Base-by-base conservation (phyloP, 106 monocot species). In the Apostasia ramifera region DNA sequence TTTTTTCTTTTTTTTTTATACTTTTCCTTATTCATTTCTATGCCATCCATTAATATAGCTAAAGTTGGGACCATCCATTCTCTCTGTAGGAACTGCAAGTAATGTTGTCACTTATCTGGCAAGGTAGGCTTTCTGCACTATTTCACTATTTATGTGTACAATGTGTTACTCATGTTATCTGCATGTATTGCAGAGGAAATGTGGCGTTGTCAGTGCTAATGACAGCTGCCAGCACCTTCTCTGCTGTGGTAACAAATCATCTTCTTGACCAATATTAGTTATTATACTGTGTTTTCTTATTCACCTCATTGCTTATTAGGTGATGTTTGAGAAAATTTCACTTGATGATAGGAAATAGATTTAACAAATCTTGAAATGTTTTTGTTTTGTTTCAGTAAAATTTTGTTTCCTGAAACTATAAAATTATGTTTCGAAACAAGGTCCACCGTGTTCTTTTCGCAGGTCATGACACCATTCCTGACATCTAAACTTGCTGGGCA, bases 61-160 rank as follows among this genome's bases (percentile, higher is more conserved):
- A 11, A 55, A 41, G 5, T 68, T 8, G 37, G 8, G 2, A 53
- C 57, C 48, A 46, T 57, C 46, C n/a, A 66, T 6, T 61, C 48
- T 61, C 48, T 81, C 50, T 84, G 63, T 82, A 93, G 92, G 89
- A 57, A 92, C 89, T 40, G 89, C 92, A 26, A 97, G 95, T 73
- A 97, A 97, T 57, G 89, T 97, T 9, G 83, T 97, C 63, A 97
- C 95, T 42, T 97, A 89, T 79, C 78, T 97, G 61, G 92, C 95
- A 55, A 66, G 85, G 92, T 97, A 72, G 62, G 37, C n/a, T 14
- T 46, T 71, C n/a, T 57, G 4, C 55, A 44, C 54, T 48, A 48
- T 44, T 58, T 8, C 47, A 44, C 67, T 11, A 1, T 50, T 48
- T 58, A 12, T 4, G 41, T 45, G 14, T 39, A 5, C 42, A 13